Evolutionary conservation across 306 rosid species (phyloP).

Genomic region (Lathyrus aphaca): DNA sequence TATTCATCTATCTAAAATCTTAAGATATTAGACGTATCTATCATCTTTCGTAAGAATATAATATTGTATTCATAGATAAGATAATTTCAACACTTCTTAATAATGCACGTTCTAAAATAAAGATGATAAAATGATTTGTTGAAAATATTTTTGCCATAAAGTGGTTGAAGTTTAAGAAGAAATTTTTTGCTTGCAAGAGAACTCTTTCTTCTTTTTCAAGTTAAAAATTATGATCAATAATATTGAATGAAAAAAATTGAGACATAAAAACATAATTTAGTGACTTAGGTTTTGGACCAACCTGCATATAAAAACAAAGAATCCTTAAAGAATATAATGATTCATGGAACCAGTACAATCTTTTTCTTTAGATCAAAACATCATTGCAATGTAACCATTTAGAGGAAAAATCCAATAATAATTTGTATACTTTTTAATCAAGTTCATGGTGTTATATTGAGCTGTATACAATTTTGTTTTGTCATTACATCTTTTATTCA

Average conservation of each 20-base stretch:
- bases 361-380: constrained; percentile 29
- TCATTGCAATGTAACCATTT: constrained; percentile 8
- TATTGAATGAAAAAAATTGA: not conserved
- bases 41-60: too few relatives aligned
- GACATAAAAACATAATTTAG: not conserved
- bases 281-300: not conserved
- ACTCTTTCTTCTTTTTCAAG: not conserved
- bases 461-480: constrained; percentile 46
- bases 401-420: constrained; percentile 29
- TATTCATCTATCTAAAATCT: too few relatives aligned
- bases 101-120: too few relatives aligned
- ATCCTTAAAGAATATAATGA: not conserved
- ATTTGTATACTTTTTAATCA: constrained; percentile 2
- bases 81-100: too few relatives aligned
- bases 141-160: not conserved
- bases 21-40: too few relatives aligned
- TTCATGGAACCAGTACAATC: not conserved
- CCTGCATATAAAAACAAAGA: not conserved
- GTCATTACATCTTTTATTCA: constrained; percentile 13
- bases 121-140: too few relatives aligned
- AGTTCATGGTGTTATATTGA: constrained; percentile 36
- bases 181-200: not conserved
- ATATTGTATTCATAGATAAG: too few relatives aligned
- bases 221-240: not conserved
- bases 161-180: not conserved